Evolutionary conservation across 1,284 basidiomycete genomes (phyloP), one percentile per base, ranked within the genome.

Genomic region (Ganoderma leucocontextum): DNA sequence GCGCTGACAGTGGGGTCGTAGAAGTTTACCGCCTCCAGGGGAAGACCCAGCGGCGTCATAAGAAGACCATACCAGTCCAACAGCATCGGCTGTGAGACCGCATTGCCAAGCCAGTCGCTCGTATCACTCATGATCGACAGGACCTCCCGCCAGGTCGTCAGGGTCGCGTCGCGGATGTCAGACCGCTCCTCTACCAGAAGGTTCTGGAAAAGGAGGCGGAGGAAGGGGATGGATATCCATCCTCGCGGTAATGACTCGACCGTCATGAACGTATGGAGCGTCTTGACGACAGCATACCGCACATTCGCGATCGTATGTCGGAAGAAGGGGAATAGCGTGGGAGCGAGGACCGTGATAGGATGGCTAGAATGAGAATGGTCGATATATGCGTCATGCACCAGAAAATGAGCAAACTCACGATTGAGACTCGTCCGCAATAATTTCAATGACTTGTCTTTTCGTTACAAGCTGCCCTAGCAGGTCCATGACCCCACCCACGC

Each of bases 401-500:
- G 52, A 62, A 33, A 22, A 57, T 29, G 15, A 58, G 39, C 22
- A 60, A 67, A 86, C 92, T 67, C 78, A 95, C 93, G 91, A 91
- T 71, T 88, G 80, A 22, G 82, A 81, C 60, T 90, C 83, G 72
- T 91, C 86, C 0, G 89, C 91, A 4, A 97, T 85, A 49, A 95
- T 88, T 39, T 86, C 82, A 52, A 97, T 95, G 15, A 96, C 95
- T 77, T 87, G 83, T n/a, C 91, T 87, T 72, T 91, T 94, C 6
- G 89, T 86, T 19, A 96, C 92, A n/a, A 97, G 84, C 75, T 92
- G 91, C 29, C 94, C 94, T 22, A 99, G 83, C 0, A 99, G 85
- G 78, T 99, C 96, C 98, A 99, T 99, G 36, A 99, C 96, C 22
- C 94, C 93, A 25, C 96, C 97, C 33, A 98, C 96, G 75, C 96